Evolutionary conservation across 768 basidiomycete species (phyloP).

Genomic region (Serendipita vermifera): DNA sequence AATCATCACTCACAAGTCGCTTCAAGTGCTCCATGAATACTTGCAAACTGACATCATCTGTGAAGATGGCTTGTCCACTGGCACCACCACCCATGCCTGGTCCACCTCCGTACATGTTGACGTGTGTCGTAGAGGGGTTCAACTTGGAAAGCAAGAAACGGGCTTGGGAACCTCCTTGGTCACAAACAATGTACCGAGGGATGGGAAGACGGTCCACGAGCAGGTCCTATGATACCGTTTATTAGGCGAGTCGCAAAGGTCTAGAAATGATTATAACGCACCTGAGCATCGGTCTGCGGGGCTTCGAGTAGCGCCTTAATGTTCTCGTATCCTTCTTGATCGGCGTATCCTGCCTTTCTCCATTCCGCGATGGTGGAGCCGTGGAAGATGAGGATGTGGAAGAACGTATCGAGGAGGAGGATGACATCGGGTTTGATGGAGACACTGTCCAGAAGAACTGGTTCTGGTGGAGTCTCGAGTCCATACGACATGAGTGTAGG

Average conservation of each 20-base stretch:
- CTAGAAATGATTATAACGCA: slow-evolving; percentile 22
- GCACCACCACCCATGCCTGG: slow-evolving; percentile 37
- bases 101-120: slow-evolving; percentile 77
- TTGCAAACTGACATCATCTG: slow-evolving; percentile 95
- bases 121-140: slow-evolving; percentile 96
- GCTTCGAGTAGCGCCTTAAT: slow-evolving; percentile 85
- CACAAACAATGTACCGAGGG: slow-evolving; percentile 94
- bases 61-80: slow-evolving; percentile 75
- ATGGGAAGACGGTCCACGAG: slow-evolving; percentile 93
- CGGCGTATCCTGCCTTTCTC: slow-evolving; percentile 97
- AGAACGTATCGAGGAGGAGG: slow-evolving; percentile 94
- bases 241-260: not conserved
- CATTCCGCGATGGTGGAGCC: slow-evolving; percentile 94
- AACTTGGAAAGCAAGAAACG: slow-evolving; percentile 95
- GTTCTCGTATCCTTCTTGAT: slow-evolving; percentile 98
- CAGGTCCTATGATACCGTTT: slow-evolving; percentile 50
- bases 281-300: slow-evolving; percentile 82
- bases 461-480: slow-evolving; percentile 81
- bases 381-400: slow-evolving; percentile 99
- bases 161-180: slow-evolving; percentile 94
- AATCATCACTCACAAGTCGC: slow-evolving; percentile 41
- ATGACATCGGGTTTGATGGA: slow-evolving; percentile 97
- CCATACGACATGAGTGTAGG: slow-evolving; percentile 98
- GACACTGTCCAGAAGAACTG: slow-evolving; percentile 90
- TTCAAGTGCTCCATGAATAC: slow-evolving; percentile 98